phyloP scores from a whole-genome alignment of 2,329 filamentous ascomycete species.

The Fusarium marasasianum region DNA sequence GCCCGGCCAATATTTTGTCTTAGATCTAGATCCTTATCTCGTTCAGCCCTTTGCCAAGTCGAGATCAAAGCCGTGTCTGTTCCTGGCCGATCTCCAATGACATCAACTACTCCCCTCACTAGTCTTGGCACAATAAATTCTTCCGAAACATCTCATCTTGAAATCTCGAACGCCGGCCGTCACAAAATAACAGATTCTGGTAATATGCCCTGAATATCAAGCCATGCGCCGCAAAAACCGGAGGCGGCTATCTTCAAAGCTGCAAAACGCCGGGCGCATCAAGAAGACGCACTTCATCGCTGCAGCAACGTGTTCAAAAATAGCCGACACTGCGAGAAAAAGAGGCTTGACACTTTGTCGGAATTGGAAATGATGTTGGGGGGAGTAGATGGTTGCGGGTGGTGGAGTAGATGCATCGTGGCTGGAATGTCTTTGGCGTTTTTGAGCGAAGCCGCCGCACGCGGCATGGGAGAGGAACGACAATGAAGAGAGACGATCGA shows the following conservation, averaged over 20 bases:
- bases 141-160: background rate
- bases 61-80: background rate
- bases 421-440: conserved; percentile 32
- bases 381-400: conserved; percentile 27
- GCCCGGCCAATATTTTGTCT: background rate
- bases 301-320: background rate
- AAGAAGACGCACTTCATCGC: background rate
- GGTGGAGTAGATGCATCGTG: conserved; percentile 18
- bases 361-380: background rate
- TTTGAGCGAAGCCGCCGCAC: conserved; percentile 13
- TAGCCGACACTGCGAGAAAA: background rate
- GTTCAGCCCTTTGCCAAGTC: background rate
- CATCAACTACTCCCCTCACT: background rate
- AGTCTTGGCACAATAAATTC: background rate
- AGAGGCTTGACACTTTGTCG: background rate
- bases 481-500: background rate
- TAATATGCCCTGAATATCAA: conserved; percentile 26
- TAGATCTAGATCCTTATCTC: background rate
- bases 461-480: background rate
- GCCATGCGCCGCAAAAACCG: background rate
- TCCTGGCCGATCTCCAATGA: background rate
- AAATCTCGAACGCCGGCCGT: background rate
- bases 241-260: background rate
- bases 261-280: background rate
- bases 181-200: background rate